Evolutionary conservation across 495 filamentous ascomycete genomes (phyloP).

Genomic region (Pseudoneurospora amorphoporcata): DNA sequence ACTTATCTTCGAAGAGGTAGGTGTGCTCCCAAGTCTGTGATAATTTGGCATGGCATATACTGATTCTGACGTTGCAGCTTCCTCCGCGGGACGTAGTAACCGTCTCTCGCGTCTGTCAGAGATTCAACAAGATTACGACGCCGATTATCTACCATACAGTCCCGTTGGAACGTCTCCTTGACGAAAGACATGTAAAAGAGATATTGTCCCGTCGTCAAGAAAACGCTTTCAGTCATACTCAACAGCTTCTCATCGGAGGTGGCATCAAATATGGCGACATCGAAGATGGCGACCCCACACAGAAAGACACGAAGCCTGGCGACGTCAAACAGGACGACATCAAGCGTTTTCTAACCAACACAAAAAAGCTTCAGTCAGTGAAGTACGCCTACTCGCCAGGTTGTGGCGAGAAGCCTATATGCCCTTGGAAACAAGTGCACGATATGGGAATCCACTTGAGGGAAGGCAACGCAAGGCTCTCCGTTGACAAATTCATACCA

Average conservation of each 20-base stretch:
- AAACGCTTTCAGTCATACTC: slow-evolving; percentile 15
- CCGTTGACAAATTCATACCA: neutral
- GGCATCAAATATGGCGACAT: neutral
- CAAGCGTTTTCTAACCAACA: neutral
- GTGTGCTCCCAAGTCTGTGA: neutral
- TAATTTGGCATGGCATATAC: neutral
- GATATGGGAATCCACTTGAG: neutral
- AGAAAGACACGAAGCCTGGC: neutral
- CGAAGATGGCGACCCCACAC: neutral
- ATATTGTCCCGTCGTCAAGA: slow-evolving; percentile 7
- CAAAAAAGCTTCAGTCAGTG: neutral
- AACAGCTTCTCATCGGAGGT: slow-evolving; percentile 8
- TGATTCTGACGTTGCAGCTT: neutral
- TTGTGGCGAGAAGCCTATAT: neutral
- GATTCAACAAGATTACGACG: slow-evolving; percentile 15
- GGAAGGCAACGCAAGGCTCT: neutral
- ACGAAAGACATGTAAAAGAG: slow-evolving; percentile 6
- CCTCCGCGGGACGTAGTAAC: neutral
- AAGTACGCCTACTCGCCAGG: neutral
- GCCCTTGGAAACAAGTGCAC: neutral
- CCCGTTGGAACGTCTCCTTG: slow-evolving; percentile 11
- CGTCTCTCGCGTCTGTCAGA: slow-evolving; percentile 1
- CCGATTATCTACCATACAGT: slow-evolving; percentile 20
- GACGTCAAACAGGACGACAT: neutral
- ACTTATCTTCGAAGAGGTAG: slow-evolving; percentile 19